A percentile compares a stretch with the other conserved stretches of the same genome.
Evolutionary conservation across 192 early-diverging fungal genomes (phyloP).

Genomic region (Backusella luteola): DNA sequence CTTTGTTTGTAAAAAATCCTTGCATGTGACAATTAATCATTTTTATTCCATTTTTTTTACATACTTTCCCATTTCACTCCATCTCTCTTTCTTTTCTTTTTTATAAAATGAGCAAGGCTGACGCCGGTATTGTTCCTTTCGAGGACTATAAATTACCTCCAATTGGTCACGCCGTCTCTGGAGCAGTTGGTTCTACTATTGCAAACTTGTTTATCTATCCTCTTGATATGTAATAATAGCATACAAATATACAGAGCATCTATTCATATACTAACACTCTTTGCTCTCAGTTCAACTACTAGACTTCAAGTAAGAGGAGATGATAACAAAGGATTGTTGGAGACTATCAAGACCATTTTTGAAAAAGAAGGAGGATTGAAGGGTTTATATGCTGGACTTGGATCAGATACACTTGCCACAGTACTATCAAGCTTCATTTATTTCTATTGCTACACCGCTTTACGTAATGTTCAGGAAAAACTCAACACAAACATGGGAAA

Average conservation of each 20-base stretch:
- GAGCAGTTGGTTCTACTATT: conserved; percentile 45
- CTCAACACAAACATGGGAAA: conserved; percentile 29
- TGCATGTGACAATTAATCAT: conserved; percentile 7
- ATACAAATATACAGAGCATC: not conserved
- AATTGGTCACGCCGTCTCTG: conserved; percentile 47
- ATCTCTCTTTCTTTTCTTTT: not conserved
- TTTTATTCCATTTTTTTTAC: not conserved
- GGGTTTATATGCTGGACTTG: conserved; percentile 45
- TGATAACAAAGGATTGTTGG: conserved; percentile 3
- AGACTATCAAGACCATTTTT: conserved; percentile 21
- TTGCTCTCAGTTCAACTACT: conserved; percentile 23
- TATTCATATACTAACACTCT: not conserved
- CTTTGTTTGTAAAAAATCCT: not conserved
- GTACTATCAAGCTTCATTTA: conserved; percentile 51
- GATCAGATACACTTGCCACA: conserved; percentile 47
- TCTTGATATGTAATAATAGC: conserved; percentile 41
- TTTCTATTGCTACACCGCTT: conserved; percentile 48
- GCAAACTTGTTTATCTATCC: conserved; percentile 50
- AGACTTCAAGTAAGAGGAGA: conserved; percentile 27
- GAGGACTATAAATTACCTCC: conserved; percentile 48
- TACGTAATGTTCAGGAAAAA: conserved; percentile 45
- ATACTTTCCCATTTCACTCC: not conserved
- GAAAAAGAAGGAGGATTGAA: conserved; percentile 40
- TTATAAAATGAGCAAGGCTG: not conserved
- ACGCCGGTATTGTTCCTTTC: not conserved